Percentiles rank a stretch among this genome's conserved stretches.
Conservation (phyloP, 1,284 basidiomycete species). For the Fistulinella cinereoalba region DNA sequence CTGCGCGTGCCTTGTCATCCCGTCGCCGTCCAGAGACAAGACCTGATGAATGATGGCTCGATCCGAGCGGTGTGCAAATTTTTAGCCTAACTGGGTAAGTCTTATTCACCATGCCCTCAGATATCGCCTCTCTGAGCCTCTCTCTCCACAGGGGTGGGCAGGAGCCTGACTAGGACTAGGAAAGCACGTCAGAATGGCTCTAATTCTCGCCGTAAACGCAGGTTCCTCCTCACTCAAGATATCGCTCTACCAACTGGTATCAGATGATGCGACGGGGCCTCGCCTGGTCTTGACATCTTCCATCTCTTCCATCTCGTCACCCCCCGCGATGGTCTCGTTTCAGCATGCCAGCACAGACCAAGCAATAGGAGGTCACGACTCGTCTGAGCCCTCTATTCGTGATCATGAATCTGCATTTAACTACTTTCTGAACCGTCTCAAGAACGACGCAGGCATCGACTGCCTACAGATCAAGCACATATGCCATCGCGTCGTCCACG, state of each 20-base stretch:
- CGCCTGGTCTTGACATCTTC: slow-evolving; percentile 48
- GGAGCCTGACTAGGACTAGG: no score
- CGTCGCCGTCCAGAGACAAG: no score
- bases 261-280: slow-evolving; percentile 32
- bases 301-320: slow-evolving; percentile 55
- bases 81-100: no score
- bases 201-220: slow-evolving; percentile 64
- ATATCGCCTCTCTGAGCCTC: no score
- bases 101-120: no score
- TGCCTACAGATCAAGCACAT: slow-evolving; percentile 48
- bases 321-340: slow-evolving; percentile 52
- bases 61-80: no score
- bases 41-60: no score
- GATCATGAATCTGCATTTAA: slow-evolving; percentile 65
- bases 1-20: no score
- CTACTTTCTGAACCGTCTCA: slow-evolving; percentile 55
- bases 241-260: slow-evolving; percentile 49
- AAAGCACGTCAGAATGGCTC: no score
- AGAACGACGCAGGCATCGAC: slow-evolving; percentile 44
- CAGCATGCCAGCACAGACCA: slow-evolving; percentile 28
- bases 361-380: slow-evolving; percentile 20
- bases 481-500: slow-evolving; percentile 81
- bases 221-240: slow-evolving; percentile 80
- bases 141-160: no score
- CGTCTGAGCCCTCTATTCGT: slow-evolving; percentile 42